Conservation (phyloP, 805 yeast species). For the Cyberlindnera americana region DNA sequence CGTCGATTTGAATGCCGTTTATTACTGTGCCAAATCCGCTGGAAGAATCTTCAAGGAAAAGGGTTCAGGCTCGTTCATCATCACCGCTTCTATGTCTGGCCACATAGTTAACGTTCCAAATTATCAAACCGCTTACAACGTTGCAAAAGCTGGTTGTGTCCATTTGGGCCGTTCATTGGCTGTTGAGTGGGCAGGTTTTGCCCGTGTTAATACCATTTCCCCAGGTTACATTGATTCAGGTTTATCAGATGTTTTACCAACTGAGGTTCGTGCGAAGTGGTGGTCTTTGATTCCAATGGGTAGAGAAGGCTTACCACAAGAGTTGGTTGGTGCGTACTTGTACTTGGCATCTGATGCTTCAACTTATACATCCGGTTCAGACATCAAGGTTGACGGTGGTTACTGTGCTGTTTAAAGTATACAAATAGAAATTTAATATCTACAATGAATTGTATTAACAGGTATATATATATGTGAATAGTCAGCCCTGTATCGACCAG, state of each 20-base stretch:
- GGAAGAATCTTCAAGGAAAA: conserved; percentile 72
- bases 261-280: conserved; percentile 47
- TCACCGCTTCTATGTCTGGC: conserved; percentile 89
- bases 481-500: not conserved
- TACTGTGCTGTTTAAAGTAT: conserved; percentile 41
- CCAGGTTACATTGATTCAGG: conserved; percentile 87
- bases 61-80: conserved; percentile 72
- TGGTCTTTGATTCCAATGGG: conserved; percentile 58
- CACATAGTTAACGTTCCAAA: conserved; percentile 86
- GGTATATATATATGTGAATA: not conserved
- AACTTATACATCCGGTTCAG: conserved; percentile 75
- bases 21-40: conserved; percentile 70
- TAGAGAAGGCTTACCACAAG: conserved; percentile 70
- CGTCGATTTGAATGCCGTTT: conserved; percentile 76
- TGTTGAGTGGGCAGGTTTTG: conserved; percentile 77
- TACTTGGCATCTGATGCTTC: conserved; percentile 81
- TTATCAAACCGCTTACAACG: conserved; percentile 77
- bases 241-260: conserved; percentile 47
- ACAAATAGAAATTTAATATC: too few species aligned
- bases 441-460: not conserved
- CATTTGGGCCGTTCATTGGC: conserved; percentile 36
- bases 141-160: conserved; percentile 23
- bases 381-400: conserved; percentile 78
- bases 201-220: conserved; percentile 77
- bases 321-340: conserved; percentile 74